Evolutionary conservation across 768 basidiomycete genomes (phyloP), one percentile per base, ranked within the genome.

Genomic region (Naganishia friedmannii): DNA sequence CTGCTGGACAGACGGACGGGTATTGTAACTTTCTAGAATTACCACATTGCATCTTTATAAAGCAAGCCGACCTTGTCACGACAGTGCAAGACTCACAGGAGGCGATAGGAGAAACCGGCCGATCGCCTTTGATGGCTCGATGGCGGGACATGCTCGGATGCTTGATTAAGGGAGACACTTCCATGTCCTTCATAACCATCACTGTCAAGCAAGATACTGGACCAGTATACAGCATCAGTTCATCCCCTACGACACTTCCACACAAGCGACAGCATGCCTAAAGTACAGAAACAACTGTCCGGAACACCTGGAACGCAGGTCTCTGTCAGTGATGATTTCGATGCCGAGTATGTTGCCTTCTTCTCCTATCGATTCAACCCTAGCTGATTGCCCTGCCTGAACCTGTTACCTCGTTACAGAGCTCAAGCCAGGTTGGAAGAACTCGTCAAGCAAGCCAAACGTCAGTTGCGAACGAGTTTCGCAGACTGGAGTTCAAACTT

Each of bases 361-460:
- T 42, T 63, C 26, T 28, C 23, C 42, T 63, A 15, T 37, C 7
- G 21, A 45, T 3, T 15, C 10, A 26, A 39, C 34, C 7, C 9
- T 1, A 34, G 29, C 57, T 58, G 32, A 58, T 39, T 17, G 2
- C 23, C 31, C 48, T 51, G 3, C 34, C n/a, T 63, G 13, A 37
- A 23, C 23, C 12, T 63, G 21, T 15, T 29, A 15, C 15, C 39
- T 9, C 8, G 6, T 17, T 28, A 12, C n/a, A 63, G 60, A 37
- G 60, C 60, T 26, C 60, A 63, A 63, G 60, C 60, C 39, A 46
- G 60, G 39, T 45, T 63, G 42, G 60, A 63, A 7, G 60, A 63
- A 26, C n/a, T 63, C 8, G 15, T 63, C 60, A 63, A 45, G 26
- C 60, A 63, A 45, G 60, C 60, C 31, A 63, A 45, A 45, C 15